phyloP scores from a whole-genome alignment of 2,329 filamentous ascomycete genomes.

The Hyphodiscus sp. region DNA sequence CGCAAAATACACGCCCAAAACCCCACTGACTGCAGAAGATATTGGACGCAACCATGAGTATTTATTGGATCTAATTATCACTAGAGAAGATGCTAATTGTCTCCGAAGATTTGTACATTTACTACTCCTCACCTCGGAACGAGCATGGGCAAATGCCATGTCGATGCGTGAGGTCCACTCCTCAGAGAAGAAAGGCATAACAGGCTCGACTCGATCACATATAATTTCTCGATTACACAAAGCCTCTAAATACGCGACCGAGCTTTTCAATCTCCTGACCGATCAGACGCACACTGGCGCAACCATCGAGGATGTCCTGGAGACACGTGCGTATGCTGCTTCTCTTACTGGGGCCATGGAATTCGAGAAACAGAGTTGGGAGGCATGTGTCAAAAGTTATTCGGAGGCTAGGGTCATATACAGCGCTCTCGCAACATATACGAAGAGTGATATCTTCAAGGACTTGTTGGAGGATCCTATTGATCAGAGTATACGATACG shows the following conservation, averaged over 20 bases:
- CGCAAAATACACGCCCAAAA: conserved; percentile 73
- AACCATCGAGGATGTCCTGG: conserved; percentile 64
- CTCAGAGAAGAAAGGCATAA: conserved; percentile 71
- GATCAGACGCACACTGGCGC: conserved; percentile 59
- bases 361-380: conserved; percentile 88
- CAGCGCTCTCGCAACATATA: conserved; percentile 60
- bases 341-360: conserved; percentile 69
- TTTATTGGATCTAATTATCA: conserved; percentile 24
- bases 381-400: conserved; percentile 67
- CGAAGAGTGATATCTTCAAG: conserved; percentile 72
- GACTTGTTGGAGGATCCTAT: conserved; percentile 80
- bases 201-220: conserved; percentile 74
- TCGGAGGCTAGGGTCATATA: conserved; percentile 78
- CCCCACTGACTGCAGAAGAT: conserved; percentile 65
- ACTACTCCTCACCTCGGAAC: conserved; percentile 79
- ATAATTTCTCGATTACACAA: conserved; percentile 84
- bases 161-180: conserved; percentile 80
- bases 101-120: conserved; percentile 62
- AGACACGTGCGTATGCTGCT: conserved; percentile 77
- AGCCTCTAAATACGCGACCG: conserved; percentile 62
- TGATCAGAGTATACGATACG: conserved; percentile 90
- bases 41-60: conserved; percentile 73
- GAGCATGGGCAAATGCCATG: conserved; percentile 95
- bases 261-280: conserved; percentile 60
- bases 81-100: conserved; percentile 8